phyloP scores from a whole-genome alignment of 129 eudicot genomes.

The Flaveria ramosissima region DNA sequence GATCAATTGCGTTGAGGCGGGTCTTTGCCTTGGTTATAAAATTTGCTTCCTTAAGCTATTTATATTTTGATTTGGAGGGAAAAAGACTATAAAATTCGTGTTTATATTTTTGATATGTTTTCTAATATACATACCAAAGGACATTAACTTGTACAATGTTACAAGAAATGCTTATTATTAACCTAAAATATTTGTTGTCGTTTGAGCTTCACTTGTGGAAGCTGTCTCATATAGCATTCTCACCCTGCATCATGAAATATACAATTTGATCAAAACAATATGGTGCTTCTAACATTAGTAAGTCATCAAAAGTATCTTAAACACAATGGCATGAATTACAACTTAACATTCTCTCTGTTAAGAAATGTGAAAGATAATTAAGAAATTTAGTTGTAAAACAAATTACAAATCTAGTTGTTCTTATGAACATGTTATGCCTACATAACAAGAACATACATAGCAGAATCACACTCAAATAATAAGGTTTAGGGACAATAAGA shows the following conservation, averaged over 20 bases:
- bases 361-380: no score
- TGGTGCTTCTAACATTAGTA: not conserved
- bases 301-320: not conserved
- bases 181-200: not conserved
- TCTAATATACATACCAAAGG: constrained; percentile 1
- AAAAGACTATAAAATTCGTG: not conserved
- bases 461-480: no score
- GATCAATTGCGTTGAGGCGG: no score
- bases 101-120: not conserved
- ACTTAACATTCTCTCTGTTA: no score
- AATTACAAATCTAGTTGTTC: no score
- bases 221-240: constrained; percentile 7
- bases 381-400: no score
- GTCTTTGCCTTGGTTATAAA: not conserved
- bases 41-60: not conserved
- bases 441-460: no score
- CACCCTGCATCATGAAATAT: constrained; percentile 13
- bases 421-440: no score
- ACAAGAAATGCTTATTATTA: constrained; percentile 24
- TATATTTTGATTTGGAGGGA: not conserved
- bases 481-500: no score
- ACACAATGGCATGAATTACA: not conserved
- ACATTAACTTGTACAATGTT: constrained; percentile 2
- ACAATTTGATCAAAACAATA: not conserved
- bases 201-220: not conserved